Evolutionary conservation across 257 asterid genomes (phyloP).

Genomic region (Verbascum thapsus): DNA sequence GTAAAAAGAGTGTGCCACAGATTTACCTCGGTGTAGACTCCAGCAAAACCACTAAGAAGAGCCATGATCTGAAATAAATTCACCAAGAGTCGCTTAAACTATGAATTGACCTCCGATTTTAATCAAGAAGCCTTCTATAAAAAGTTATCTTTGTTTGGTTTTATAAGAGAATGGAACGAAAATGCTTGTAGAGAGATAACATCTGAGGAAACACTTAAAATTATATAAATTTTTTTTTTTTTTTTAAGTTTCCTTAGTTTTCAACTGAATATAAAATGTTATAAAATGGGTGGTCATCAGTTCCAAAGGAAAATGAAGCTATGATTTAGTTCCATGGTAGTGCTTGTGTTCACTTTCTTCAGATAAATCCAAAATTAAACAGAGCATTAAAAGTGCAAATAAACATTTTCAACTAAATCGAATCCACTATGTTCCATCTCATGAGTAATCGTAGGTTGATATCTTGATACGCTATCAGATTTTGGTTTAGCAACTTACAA

Average conservation of each 20-base stretch:
- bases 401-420: constrained; percentile 7
- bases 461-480: constrained; percentile 24
- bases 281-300: background rate
- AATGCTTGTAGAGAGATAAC: background rate
- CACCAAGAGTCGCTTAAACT: constrained; percentile 26
- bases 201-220: background rate
- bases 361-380: constrained; percentile 17
- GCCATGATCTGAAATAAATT: constrained; percentile 83
- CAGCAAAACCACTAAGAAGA: constrained; percentile 99
- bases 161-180: constrained; percentile 1
- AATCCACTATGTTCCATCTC: constrained; percentile 10
- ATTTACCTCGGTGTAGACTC: constrained; percentile 98
- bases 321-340: constrained; percentile 1
- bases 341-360: constrained; percentile 8
- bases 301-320: constrained; percentile 2
- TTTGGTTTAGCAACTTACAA: constrained; percentile 67
- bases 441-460: constrained; percentile 19
- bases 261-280: background rate
- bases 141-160: constrained; percentile 2
- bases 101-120: constrained; percentile 2
- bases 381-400: background rate
- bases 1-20: constrained; percentile 11
- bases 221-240: too few relatives aligned
- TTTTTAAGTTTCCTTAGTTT: background rate
- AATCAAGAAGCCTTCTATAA: constrained; percentile 17